Conservation (phyloP, 164 flowering plant genomes). For the Piper longum region DNA sequence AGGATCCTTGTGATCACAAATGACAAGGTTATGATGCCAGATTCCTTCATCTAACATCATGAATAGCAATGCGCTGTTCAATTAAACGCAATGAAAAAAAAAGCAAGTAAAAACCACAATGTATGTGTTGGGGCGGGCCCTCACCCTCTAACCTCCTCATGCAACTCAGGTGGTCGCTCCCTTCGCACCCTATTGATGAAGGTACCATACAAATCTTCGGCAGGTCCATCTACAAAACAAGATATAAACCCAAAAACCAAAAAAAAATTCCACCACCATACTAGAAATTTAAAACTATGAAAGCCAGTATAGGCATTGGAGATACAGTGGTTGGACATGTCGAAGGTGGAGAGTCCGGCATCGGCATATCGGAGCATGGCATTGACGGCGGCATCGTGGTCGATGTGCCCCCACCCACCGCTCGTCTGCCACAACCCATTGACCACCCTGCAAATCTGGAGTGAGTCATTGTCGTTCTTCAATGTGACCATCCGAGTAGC, state of each 20-base stretch:
- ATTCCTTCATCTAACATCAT: too few relatives aligned
- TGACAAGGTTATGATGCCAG: too few relatives aligned
- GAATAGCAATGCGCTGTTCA: too few relatives aligned
- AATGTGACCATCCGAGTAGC: constrained; percentile 23
- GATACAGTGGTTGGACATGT: constrained; percentile 89
- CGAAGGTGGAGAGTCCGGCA: constrained; percentile 82
- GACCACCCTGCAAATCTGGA: constrained; percentile 65
- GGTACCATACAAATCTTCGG: constrained; percentile 94
- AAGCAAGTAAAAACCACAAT: too few relatives aligned
- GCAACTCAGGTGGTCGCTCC: constrained; percentile 76
- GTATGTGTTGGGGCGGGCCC: constrained; percentile 4
- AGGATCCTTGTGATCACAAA: too few relatives aligned
- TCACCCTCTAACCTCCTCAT: constrained; percentile 80
- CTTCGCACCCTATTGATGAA: constrained; percentile 83
- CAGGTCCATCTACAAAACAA: constrained; percentile 70
- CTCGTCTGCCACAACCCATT: constrained; percentile 99
- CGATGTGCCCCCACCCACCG: constrained; percentile 89
- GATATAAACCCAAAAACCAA: not conserved
- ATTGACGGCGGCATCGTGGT: constrained; percentile 67
- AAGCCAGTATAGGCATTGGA: not conserved
- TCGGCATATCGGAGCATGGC: constrained; percentile 85
- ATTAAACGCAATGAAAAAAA: too few relatives aligned
- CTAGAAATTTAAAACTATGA: too few relatives aligned
- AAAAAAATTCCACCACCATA: not conserved
- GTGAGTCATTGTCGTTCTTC: constrained; percentile 62